Conservation (phyloP, 176 grass and related monocot species). For the Raddia distichophylla region DNA sequence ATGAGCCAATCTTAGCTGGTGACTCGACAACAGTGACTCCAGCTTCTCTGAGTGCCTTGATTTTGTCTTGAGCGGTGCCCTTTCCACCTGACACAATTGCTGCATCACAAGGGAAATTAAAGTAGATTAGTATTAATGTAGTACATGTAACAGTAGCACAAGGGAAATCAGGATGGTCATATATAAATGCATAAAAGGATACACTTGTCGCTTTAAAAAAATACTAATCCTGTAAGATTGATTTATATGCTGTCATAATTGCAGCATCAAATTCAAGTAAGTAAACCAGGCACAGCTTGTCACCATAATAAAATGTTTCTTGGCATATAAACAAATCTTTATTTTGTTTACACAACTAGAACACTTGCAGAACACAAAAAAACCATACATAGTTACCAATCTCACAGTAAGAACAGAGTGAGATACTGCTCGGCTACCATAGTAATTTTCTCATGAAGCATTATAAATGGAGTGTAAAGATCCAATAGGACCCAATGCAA, state of each 20-base stretch:
- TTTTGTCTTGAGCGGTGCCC: constrained; percentile 95
- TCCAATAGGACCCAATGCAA: background rate
- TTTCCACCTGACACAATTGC: constrained; percentile 96
- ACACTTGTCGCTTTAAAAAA: background rate
- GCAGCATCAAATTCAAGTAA: background rate
- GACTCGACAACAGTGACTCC: constrained; percentile 94
- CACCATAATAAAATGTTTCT: background rate
- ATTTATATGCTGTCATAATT: background rate
- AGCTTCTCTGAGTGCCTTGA: constrained; percentile 83
- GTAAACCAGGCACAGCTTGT: constrained; percentile 10
- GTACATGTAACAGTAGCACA: constrained; percentile 1
- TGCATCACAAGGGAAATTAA: constrained; percentile 40
- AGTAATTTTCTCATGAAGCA: background rate
- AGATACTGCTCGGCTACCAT: background rate
- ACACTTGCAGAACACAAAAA: background rate
- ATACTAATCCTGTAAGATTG: background rate
- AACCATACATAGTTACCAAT: background rate
- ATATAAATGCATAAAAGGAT: background rate
- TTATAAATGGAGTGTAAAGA: background rate
- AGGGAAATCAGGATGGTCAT: background rate
- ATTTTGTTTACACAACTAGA: background rate
- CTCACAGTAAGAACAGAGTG: background rate
- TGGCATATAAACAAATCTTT: background rate
- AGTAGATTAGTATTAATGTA: constrained; percentile 17
- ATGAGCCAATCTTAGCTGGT: constrained; percentile 86